phyloP scores from a whole-genome alignment of 306 rosid species.

The Leucaena leucocephala region DNA sequence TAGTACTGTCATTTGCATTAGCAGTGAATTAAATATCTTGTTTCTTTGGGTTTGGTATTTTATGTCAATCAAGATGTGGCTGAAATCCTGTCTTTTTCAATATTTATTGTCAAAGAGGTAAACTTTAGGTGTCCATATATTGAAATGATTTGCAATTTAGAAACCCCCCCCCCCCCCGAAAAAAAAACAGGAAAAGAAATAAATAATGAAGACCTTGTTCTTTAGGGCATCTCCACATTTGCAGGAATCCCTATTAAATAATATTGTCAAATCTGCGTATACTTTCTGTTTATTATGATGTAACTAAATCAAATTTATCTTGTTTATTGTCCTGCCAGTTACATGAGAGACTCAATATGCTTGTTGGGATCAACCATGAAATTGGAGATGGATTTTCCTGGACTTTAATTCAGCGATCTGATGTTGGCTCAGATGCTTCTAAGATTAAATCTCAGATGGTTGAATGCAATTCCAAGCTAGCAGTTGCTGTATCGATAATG shows the following conservation, averaged over 20 bases:
- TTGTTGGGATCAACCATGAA: constrained; percentile 81
- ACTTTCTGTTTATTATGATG: constrained; percentile 21
- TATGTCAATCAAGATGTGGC: constrained; percentile 4
- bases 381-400: constrained; percentile 85
- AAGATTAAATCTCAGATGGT: constrained; percentile 38
- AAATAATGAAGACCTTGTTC: too few relatives aligned
- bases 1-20: neutral
- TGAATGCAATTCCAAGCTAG: constrained; percentile 68
- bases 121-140: neutral
- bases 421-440: constrained; percentile 41
- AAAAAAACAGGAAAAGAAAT: too few relatives aligned
- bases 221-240: too few relatives aligned
- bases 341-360: constrained; percentile 62
- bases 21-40: constrained; percentile 5
- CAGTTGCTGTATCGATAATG: constrained; percentile 65
- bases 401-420: constrained; percentile 63
- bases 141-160: neutral
- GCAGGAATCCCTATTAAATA: constrained; percentile 6
- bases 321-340: constrained; percentile 60
- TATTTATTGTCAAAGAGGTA: neutral
- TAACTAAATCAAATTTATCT: constrained; percentile 18
- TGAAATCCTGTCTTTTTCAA: neutral
- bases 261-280: constrained; percentile 23
- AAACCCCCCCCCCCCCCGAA: too few relatives aligned
- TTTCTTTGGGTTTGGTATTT: constrained; percentile 12